A percentile compares a stretch with the other conserved stretches of the same genome.
Conservation (phyloP, 345 rosid genomes). For the Citrus trifoliata region DNA sequence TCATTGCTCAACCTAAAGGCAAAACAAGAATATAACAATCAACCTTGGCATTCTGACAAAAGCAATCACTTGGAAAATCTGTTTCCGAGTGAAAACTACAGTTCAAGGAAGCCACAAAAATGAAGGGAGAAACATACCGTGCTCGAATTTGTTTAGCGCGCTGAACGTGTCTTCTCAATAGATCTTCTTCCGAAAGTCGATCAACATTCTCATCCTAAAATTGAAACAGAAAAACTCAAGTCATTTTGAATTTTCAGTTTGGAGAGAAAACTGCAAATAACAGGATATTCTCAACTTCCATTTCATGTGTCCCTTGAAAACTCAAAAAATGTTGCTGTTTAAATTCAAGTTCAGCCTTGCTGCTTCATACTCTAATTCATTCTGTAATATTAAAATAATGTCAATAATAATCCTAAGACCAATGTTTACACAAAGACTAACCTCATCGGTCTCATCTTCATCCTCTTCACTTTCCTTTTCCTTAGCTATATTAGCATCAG, state of each 20-base stretch:
- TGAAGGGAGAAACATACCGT: conserved; percentile 38
- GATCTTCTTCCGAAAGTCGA: conserved; percentile 55
- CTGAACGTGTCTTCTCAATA: conserved; percentile 62
- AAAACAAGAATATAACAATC: neutral
- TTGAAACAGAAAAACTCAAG: neutral
- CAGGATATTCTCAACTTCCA: neutral
- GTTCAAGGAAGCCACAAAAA: neutral
- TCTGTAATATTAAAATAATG: neutral
- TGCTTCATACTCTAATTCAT: neutral
- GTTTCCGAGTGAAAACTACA: neutral
- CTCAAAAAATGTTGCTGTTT: neutral
- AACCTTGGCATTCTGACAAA: neutral
- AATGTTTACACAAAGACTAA: conserved; percentile 18
- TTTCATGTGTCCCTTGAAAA: neutral
- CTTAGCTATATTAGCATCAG: conserved; percentile 30
- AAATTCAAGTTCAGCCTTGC: neutral
- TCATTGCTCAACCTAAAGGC: conserved; percentile 60
- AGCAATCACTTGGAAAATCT: neutral
- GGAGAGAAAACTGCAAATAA: neutral
- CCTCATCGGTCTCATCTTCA: conserved; percentile 48
- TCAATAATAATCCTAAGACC: neutral
- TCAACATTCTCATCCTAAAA: conserved; percentile 58
- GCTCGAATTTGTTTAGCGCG: conserved; percentile 78
- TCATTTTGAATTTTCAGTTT: conserved; percentile 5
- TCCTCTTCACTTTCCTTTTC: conserved; percentile 33